A percentile compares a stretch with the other conserved stretches of the same genome.
Evolutionary conservation across 805 yeast genomes (phyloP).

Genomic region (Pichia eremophila): DNA sequence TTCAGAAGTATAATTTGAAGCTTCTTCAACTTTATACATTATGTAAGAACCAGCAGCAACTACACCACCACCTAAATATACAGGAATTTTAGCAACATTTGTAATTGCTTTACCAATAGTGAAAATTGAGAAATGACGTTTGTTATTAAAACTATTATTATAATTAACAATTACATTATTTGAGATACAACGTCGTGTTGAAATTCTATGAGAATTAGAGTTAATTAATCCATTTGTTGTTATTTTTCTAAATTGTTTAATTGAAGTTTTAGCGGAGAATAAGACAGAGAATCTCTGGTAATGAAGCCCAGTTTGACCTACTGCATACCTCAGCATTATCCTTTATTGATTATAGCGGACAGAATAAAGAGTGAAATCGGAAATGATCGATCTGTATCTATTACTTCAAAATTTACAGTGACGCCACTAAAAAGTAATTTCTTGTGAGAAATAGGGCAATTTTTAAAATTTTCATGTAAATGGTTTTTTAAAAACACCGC

Average conservation of each 20-base stretch:
- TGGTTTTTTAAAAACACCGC: no score
- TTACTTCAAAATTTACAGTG: no score
- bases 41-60: conserved; percentile 94
- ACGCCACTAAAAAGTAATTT: no score
- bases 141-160: conserved; percentile 6
- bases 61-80: conserved; percentile 77
- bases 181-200: not conserved
- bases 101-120: conserved; percentile 46
- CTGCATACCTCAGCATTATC: no score
- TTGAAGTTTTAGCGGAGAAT: not conserved
- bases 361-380: no score
- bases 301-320: no score
- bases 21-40: conserved; percentile 87
- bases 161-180: not conserved
- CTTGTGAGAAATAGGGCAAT: no score
- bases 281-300: not conserved
- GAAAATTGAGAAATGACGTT: conserved; percentile 22
- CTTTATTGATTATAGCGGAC: no score
- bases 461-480: no score
- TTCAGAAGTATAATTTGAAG: conserved; percentile 61
- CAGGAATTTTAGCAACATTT: conserved; percentile 56
- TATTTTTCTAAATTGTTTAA: not conserved
- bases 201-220: not conserved
- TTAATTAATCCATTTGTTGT: conserved; percentile 1
- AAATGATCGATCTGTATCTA: no score